phyloP scores from a whole-genome alignment of 2,329 filamentous ascomycete species.

The Diplocarpon rosae region DNA sequence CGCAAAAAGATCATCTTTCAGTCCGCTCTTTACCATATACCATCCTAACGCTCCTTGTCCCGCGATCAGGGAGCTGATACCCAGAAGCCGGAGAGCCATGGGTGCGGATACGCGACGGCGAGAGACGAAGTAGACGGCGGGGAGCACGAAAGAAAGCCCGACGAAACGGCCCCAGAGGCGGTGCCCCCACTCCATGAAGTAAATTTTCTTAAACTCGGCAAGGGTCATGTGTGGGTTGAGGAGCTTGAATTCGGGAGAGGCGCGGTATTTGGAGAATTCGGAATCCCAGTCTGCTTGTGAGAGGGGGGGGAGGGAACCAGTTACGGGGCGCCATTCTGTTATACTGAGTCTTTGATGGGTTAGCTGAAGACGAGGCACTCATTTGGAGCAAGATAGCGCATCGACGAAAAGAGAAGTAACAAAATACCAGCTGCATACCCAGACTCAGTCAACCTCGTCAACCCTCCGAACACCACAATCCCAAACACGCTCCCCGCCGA shows the following conservation, averaged over 20 bases:
- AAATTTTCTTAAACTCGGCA: constrained; percentile 94
- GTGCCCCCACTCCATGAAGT: constrained; percentile 99
- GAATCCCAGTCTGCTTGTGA: constrained; percentile 74
- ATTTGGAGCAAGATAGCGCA: too few relatives aligned
- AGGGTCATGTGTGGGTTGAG: constrained; percentile 91
- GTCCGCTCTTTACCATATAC: constrained; percentile 98
- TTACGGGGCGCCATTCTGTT: constrained; percentile 97
- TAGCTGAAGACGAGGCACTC: too few relatives aligned
- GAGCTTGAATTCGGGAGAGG: constrained; percentile 83
- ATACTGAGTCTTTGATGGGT: constrained; percentile 64
- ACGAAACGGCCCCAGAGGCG: constrained; percentile 89
- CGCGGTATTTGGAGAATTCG: constrained; percentile 86
- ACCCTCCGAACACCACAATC: constrained; percentile 87
- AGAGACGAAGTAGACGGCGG: constrained; percentile 78
- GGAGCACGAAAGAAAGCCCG: constrained; percentile 79
- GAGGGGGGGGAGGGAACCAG: constrained; percentile 77
- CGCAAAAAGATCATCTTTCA: constrained; percentile 92
- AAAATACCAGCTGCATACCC: constrained; percentile 45
- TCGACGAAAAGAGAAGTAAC: too few relatives aligned
- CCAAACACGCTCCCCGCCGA: constrained; percentile 92
- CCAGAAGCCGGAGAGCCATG: constrained; percentile 67
- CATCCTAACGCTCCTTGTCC: constrained; percentile 94
- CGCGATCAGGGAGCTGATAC: constrained; percentile 81
- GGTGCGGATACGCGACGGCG: constrained; percentile 64
- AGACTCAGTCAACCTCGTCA: constrained; percentile 91